Base-by-base conservation (phyloP, 2,329 filamentous ascomycete species). In the Cladosporium sp. region DNA sequence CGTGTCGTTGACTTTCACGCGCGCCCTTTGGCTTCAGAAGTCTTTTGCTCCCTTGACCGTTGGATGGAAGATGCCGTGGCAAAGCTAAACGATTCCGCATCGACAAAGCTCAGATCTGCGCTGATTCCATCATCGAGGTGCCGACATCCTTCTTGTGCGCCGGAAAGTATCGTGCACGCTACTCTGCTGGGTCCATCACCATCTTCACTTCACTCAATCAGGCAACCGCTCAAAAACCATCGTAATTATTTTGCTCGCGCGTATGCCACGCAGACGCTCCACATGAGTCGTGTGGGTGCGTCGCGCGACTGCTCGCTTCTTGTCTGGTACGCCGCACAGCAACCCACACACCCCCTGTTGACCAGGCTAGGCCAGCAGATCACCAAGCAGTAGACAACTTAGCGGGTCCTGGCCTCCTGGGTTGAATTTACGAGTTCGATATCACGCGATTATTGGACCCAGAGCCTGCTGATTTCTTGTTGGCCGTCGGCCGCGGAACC, bases 1-100 rank as follows among this genome's bases (percentile, higher is more conserved):
- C 30, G 30, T 34, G 30, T 34, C 30, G 30, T 34, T 34, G 30
- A 34, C 8, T 34, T 34, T 34, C 30, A 12, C 30, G 30, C 30
- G 30, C 22, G n/a, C 43, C 8, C 6, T 42, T 47, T 47, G 25
- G 43, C 15, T 20, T 47, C 22, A 17, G 43, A 47, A 47, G 22
- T 20, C 43, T 47, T 47, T 47, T 47, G 43, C 43, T 47, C 43
- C 42, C 42, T 45, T n/a, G 22, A 28, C 43, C 43, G 43, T 47
- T 47, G 14, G 15, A 47, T 38, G 49, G 49, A 38, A 51, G 36
- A 51, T 38, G 49, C 49, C 49, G 34, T 25, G 19, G 37, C 7
- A 25, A 12, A 20, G 34, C 8, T 11, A 30, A 51, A 38, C 17
- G 42, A 45, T 45, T 28, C 20, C 20, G 25, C 25, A 25, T 25